Conservation (phyloP, 805 yeast genomes). For the Hemisphaericaspora nanyangensis region DNA sequence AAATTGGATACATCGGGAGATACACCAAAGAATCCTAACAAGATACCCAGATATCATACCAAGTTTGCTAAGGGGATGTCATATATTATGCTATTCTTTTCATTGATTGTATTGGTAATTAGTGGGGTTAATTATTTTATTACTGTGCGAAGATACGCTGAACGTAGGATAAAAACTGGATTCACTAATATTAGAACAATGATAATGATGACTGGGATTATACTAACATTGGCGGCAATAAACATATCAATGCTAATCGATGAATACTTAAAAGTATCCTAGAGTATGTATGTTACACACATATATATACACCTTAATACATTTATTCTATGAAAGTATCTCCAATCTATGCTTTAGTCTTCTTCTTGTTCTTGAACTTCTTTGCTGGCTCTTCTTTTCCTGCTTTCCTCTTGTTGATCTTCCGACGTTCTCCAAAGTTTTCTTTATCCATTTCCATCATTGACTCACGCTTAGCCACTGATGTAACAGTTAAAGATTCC, state of each 20-base stretch:
- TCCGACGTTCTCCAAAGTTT: constrained; percentile 72
- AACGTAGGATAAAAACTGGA: constrained; percentile 37
- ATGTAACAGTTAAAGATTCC: constrained; percentile 62
- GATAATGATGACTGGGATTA: constrained; percentile 28
- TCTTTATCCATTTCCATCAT: constrained; percentile 91
- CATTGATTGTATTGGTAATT: constrained; percentile 34
- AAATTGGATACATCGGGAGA: constrained; percentile 32
- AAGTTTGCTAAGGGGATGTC: constrained; percentile 29
- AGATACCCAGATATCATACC: constrained; percentile 6
- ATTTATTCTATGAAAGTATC: background rate
- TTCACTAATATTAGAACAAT: constrained; percentile 28
- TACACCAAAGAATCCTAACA: constrained; percentile 2
- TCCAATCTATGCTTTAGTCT: constrained; percentile 1
- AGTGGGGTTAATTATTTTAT: constrained; percentile 40
- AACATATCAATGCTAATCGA: constrained; percentile 26
- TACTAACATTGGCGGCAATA: constrained; percentile 32
- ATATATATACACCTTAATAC: background rate
- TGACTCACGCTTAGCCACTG: constrained; percentile 86
- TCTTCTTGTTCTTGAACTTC: constrained; percentile 8
- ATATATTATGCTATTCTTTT: constrained; percentile 31
- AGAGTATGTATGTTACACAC: background rate
- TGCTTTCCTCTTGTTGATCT: constrained; percentile 44
- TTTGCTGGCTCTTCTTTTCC: constrained; percentile 8
- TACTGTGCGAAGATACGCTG: constrained; percentile 42
- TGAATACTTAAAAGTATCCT: constrained; percentile 11